Evolutionary conservation across 2,329 filamentous ascomycete genomes (phyloP), one percentile per base, ranked within the genome.

Genomic region (Scedosporium boydii): DNA sequence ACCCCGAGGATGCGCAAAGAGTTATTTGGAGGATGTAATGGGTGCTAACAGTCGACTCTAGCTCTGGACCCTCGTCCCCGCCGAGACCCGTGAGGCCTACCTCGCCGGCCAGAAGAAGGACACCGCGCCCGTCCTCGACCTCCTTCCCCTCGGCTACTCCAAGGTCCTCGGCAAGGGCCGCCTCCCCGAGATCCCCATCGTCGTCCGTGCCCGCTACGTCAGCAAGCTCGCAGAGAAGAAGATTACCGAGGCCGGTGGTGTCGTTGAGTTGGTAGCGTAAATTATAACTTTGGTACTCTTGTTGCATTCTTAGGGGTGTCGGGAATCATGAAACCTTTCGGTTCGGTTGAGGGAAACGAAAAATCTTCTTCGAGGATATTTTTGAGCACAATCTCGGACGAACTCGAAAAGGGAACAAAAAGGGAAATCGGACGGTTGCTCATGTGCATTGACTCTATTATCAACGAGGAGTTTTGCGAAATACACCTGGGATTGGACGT

Each of bases 91-190:
- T 75, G 92, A 96, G 59, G 87, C 91, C 80, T 98, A 98, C 86
- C 78, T 97, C 74, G 80, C 80, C 74, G 87, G 89, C 78, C 76
- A 78, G 70, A 91, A 91, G 82, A 87, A 87, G 78, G 91, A 96
- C 80, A 96, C 90, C 77, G 92, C 93, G 68, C 95, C 95, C 76
- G 95, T 99, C 76, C 88, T 99, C 83, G 93, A 99, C 83, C 91
- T 99, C 78, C 89, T 98, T 68, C 85, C 92, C 73, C 89, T 96
- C 79, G 95, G 96, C 72, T 99, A 98, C 88, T 90, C 92, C 76
- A 99, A 99, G 85, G 87, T 99, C 70, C 90, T 99, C 77, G 96
- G 95, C 78, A 99, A 99, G 88, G 95, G 95, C 80, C 88, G 93
- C 76, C 84, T 98, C 74, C 93, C 95, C 74, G 84, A 93, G 75